Percentiles rank a stretch among this genome's conserved stretches.
These are phyloP conservation scores for Apocynum venetum DNA, from an alignment of 257 asterid species.

Conservation along the genomic window DNA sequence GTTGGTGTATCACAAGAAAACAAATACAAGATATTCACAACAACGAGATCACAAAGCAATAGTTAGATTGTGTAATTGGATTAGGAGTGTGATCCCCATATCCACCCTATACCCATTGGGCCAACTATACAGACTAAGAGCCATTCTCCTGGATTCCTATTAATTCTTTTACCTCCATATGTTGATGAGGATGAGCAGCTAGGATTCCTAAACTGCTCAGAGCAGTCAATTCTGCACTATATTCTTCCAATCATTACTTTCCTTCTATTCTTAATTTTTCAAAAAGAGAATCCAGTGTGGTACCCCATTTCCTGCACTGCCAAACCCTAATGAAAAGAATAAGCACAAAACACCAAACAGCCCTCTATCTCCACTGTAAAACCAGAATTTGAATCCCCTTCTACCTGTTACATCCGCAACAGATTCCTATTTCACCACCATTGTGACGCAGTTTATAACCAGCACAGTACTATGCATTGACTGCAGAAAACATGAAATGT, in stretches of 20 bases:
- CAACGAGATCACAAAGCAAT: neutral
- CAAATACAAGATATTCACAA: neutral
- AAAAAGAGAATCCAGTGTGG: neutral
- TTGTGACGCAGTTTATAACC: neutral
- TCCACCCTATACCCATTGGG: neutral
- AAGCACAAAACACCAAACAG: neutral
- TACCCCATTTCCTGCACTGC: neutral
- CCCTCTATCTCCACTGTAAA: neutral
- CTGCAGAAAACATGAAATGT: neutral
- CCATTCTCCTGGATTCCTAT: neutral
- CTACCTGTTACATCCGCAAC: neutral
- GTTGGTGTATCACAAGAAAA: neutral
- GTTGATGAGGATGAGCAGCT: neutral
- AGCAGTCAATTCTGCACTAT: neutral
- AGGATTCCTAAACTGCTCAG: neutral
- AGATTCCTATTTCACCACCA: neutral
- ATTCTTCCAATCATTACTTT: neutral
- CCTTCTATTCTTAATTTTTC: neutral
- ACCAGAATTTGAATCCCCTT: neutral
- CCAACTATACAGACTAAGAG: constrained; percentile 4
- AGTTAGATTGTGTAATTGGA: neutral
- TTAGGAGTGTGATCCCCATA: neutral
- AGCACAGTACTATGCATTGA: neutral
- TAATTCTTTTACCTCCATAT: neutral
- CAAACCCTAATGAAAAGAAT: neutral